phyloP scores from a whole-genome alignment of 371 early-diverging fungal species.

The Nematocida sp. region DNA sequence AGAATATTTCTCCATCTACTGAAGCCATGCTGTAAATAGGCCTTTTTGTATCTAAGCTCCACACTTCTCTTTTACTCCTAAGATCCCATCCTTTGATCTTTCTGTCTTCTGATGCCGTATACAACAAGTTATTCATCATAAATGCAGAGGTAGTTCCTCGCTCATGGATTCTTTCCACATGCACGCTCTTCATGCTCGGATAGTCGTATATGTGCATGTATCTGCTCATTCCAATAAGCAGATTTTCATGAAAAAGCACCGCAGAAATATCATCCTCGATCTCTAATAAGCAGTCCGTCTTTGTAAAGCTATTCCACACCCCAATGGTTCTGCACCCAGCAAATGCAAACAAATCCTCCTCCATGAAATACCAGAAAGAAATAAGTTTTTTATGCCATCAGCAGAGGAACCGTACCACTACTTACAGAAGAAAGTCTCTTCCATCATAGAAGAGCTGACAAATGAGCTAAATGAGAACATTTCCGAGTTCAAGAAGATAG shows the following conservation, averaged over 20 bases:
- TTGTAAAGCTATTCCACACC: neutral
- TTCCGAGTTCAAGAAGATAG: slow-evolving; percentile 36
- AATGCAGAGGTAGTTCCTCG: neutral
- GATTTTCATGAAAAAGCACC: neutral
- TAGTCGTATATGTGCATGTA: neutral
- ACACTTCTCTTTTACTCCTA: neutral
- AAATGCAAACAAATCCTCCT: neutral
- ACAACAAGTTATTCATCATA: neutral
- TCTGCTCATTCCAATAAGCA: neutral
- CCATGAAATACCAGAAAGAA: neutral
- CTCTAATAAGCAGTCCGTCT: neutral
- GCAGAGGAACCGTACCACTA: slow-evolving; percentile 54
- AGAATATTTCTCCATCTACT: neutral
- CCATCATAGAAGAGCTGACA: slow-evolving; percentile 41
- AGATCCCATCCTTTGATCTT: neutral
- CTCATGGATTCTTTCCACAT: neutral
- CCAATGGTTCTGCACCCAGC: neutral
- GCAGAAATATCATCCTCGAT: neutral
- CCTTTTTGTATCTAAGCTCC: neutral
- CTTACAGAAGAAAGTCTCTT: slow-evolving; percentile 43
- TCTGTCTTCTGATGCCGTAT: slow-evolving; percentile 9
- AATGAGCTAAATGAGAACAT: slow-evolving; percentile 43
- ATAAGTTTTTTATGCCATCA: slow-evolving; percentile 4
- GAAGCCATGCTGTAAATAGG: neutral
- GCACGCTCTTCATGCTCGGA: neutral